Base-by-base conservation (phyloP, 768 basidiomycete species). In the Mycena vitilis region DNA sequence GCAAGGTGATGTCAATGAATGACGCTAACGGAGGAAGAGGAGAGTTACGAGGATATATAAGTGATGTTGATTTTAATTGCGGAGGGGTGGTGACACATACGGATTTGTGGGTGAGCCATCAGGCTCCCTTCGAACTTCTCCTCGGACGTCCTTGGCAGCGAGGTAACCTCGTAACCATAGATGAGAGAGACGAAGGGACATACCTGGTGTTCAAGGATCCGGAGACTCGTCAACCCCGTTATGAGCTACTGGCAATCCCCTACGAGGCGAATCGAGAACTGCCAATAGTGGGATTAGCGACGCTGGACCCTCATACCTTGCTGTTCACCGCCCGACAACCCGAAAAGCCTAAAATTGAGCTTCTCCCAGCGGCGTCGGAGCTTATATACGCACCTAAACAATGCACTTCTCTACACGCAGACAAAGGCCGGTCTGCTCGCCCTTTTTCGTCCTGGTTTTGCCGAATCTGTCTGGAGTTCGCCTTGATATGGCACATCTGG, bases 21-120 rank as follows among this genome's bases (percentile, higher is more conserved):
- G 78, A 80, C 57, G 78, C 76, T 0, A 80, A 78, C 65, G 77
- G 78, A 4, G 75, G 74, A 4, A 62, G 71, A 49, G 72, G 73
- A 0, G 34, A 63, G 4, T 63, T 76, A 4, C 57, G 55, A 53
- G 78, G 78, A 16, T 60, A 72, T 23, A 69, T 76, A 2, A 22
- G 58, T 2, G 65, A 70, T 20, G 75, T 76, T 0, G 65, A 66
- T 6, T 36, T 80, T 1, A 37, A n/a, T 9, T 73, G 74, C 40
- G 77, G 78, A 63, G 60, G 47, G 9, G 61, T 77, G 0, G 18
- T 4, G 0, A 78, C 77, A 0, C 15, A 13, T 1, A 73, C 75
- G 1, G 69, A 73, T 42, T 20, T 80, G 4, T 78, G 67, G 56
- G 62, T 79, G 0, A 73, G 70, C 10, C 60, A 61, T 10, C 53